Base-by-base conservation (phyloP, 2,329 filamentous ascomycete species). In the Paecilomyces sp. region DNA sequence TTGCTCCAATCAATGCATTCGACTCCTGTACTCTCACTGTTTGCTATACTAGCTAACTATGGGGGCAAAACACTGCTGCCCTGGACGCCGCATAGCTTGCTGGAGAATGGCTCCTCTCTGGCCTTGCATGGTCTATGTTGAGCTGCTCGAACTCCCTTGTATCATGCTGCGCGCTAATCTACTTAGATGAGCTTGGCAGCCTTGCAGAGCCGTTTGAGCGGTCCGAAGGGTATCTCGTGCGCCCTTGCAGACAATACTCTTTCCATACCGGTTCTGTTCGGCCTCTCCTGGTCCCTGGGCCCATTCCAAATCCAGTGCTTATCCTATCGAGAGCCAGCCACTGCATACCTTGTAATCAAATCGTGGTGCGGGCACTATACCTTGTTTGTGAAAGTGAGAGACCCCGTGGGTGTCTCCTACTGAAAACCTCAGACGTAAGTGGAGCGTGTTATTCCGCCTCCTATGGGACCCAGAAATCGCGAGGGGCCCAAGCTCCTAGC, bases 241-340 rank as follows among this genome's bases (percentile, higher is more conserved):
- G 50, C 55, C 60, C 60, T 62, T 62, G 58, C 60, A 62, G 58
- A 58, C 25, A 28, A 30, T 15, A 47, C 33, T 22, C 18, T 28
- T 56, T 59, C 50, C 60, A 18, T 53, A 57, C 30, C n/a, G 55
- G 25, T 54, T 36, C 58, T 56, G 57, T 57, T 56, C 58, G 13
- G 13, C 5, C 7, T 47, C 41, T 41, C n/a, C 36, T 18, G 15
- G 41, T 47, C 15, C 13, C 41, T 22, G n/a, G 41, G n/a, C 11
- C 31, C 31, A 33, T 33, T 33, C 31, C 31, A 33, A 33, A 33
- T 33, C 11, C 31, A 33, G 31, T 11, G 31, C 31, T 33, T 33
- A 33, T 33, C 31, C 31, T 28, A 33, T 11, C 22, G 22, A 8
- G 31, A 33, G 41, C 41, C n/a, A 18, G 36, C n/a, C 6, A n/a